A percentile compares a stretch with the other conserved stretches of the same genome.
Evolutionary conservation across 1,284 basidiomycete species (phyloP).

Genomic region (Ganoderma boninense): DNA sequence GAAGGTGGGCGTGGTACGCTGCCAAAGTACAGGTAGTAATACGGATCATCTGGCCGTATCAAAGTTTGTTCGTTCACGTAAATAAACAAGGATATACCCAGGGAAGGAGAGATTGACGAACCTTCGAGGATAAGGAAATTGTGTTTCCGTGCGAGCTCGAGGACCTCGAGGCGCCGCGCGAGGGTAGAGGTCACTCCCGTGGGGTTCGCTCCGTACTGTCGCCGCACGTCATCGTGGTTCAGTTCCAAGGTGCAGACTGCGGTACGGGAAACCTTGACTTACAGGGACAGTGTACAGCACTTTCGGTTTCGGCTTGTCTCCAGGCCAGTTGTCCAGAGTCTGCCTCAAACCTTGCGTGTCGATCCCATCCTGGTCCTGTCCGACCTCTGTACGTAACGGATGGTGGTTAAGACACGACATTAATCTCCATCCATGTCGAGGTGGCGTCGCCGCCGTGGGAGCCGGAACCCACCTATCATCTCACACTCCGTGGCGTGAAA

Average conservation of each 20-base stretch:
- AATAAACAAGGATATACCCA: neutral
- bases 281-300: slow-evolving; percentile 87
- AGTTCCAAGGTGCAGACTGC: neutral
- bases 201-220: slow-evolving; percentile 84
- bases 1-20: slow-evolving; percentile 69
- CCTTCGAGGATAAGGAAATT: slow-evolving; percentile 90
- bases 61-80: neutral
- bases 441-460: neutral
- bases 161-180: slow-evolving; percentile 81
- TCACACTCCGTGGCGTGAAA: slow-evolving; percentile 65
- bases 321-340: slow-evolving; percentile 82
- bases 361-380: slow-evolving; percentile 83
- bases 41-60: slow-evolving; percentile 71
- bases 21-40: slow-evolving; percentile 80
- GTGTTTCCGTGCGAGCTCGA: slow-evolving; percentile 78
- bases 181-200: slow-evolving; percentile 81
- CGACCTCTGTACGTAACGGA: slow-evolving; percentile 64
- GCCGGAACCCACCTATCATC: slow-evolving; percentile 62
- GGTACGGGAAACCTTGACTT: slow-evolving; percentile 36
- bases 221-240: neutral
- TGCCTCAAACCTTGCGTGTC: slow-evolving; percentile 68
- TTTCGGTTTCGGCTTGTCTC: slow-evolving; percentile 77
- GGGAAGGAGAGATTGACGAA: slow-evolving; percentile 36
- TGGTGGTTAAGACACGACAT: neutral
- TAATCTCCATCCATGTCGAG: neutral